Conservation (phyloP, 1,139 yeast genomes). For the Casaregolazyma suthepensis region DNA sequence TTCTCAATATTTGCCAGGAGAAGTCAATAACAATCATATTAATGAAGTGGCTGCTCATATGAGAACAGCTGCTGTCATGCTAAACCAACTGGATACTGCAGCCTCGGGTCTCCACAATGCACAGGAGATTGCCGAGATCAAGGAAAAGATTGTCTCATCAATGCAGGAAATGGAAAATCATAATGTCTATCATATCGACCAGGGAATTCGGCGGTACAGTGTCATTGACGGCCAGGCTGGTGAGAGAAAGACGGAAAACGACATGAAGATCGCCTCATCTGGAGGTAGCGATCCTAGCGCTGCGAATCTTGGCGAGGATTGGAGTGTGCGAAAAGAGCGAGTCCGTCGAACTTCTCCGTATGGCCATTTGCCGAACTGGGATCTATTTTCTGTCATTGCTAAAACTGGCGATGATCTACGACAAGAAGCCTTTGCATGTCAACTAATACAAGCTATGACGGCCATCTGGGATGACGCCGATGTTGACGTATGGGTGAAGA, state of each 20-base stretch:
- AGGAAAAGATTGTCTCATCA: slow-evolving; percentile 71
- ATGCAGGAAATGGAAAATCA: slow-evolving; percentile 82
- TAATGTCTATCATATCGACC: slow-evolving; percentile 39
- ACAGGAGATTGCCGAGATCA: slow-evolving; percentile 69
- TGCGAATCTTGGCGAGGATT: slow-evolving; percentile 78
- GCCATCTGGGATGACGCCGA: slow-evolving; percentile 68
- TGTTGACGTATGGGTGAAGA: slow-evolving; percentile 80
- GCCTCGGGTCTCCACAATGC: slow-evolving; percentile 54
- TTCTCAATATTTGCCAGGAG: slow-evolving; percentile 25
- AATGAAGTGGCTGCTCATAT: slow-evolving; percentile 75
- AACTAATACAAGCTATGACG: slow-evolving; percentile 77
- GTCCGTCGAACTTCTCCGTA: slow-evolving; percentile 69
- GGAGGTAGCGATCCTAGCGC: slow-evolving; percentile 38
- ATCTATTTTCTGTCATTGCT: slow-evolving; percentile 86
- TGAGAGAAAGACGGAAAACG: slow-evolving; percentile 84
- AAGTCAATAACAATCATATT: slow-evolving; percentile 23
- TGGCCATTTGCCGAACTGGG: slow-evolving; percentile 92
- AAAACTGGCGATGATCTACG: slow-evolving; percentile 94
- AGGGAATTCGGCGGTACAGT: slow-evolving; percentile 39
- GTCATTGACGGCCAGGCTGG: slow-evolving; percentile 61
- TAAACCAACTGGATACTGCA: slow-evolving; percentile 77
- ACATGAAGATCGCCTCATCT: slow-evolving; percentile 67
- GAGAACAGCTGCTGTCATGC: slow-evolving; percentile 94
- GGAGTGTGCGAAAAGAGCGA: slow-evolving; percentile 75
- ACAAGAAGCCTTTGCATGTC: slow-evolving; percentile 98